A percentile compares a stretch with the other conserved stretches of the same genome.
These are phyloP conservation scores for Berberis thunbergii DNA, from an alignment of 164 flowering plant genomes.

Conservation along the genomic window DNA sequence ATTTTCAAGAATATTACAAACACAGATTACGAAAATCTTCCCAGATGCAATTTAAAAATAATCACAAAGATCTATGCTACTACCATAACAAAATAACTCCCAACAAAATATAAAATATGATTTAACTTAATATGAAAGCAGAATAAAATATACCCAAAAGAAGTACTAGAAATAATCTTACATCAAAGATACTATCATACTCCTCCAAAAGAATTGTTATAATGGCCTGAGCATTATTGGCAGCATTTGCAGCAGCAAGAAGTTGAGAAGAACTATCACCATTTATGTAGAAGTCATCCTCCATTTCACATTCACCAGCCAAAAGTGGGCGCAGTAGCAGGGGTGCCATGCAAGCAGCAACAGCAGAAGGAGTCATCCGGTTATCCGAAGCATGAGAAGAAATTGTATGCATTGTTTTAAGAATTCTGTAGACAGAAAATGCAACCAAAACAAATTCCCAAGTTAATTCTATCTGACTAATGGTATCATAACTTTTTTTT, in stretches of 20 bases:
- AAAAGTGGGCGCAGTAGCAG: slow-evolving; percentile 86
- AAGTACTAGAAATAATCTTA: slow-evolving; percentile 24
- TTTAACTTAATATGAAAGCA: neutral
- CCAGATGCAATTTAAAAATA: no score
- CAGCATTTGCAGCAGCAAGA: slow-evolving; percentile 99
- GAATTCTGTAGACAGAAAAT: slow-evolving; percentile 42
- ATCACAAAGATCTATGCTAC: no score
- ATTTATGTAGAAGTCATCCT: slow-evolving; percentile 74
- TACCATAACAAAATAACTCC: neutral
- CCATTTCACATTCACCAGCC: slow-evolving; percentile 97
- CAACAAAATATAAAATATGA: neutral
- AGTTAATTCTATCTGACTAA: no score
- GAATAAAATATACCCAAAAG: no score
- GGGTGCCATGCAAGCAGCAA: slow-evolving; percentile 99
- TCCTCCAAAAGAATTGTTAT: slow-evolving; percentile 87
- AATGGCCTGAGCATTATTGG: slow-evolving; percentile 94
- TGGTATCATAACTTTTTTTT: no score
- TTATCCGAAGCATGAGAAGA: slow-evolving; percentile 79
- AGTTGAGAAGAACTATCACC: slow-evolving; percentile 94
- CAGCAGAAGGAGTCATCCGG: slow-evolving; percentile 92
- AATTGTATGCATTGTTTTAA: slow-evolving; percentile 92
- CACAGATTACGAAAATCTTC: no score
- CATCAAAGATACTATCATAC: slow-evolving; percentile 83
- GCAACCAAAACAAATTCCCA: neutral
- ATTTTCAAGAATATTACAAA: no score